Evolutionary conservation across 2,329 filamentous ascomycete genomes (phyloP), one percentile per base, ranked within the genome.

Genomic region (Stromatinia cepivora): DNA sequence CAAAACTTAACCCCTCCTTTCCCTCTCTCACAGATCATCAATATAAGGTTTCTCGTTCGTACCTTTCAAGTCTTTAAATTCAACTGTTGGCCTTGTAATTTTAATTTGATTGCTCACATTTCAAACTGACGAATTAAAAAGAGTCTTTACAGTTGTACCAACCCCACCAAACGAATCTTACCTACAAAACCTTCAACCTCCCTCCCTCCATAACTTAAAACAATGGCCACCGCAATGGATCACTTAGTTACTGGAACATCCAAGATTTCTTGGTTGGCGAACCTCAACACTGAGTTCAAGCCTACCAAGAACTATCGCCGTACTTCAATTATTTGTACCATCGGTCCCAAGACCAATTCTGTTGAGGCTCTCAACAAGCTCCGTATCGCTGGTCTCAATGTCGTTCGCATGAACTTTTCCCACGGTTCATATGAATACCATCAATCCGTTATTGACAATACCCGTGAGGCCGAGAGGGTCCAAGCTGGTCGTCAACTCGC

Each of bases 341-440:
- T 99, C 81, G 95, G 95, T 73, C 95, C 95, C 80, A 99, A 98
- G 90, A 99, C 95, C 77, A 99, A 99, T 87, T 97, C 93, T 50
- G 90, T 94, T 70, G 92, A 97, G 85, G 94, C 93, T 82, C 97
- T 99, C 85, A 98, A 98, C 84, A 87, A 90, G 81, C 92, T 99
- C 78, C 92, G 94, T 81, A 87, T 86, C 79, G 91, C 90, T 75
- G 95, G 95, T 83, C 90, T 98, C 78, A 98, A 98, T 84, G 93
- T 99, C 76, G 95, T 98, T 76, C 94, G 95, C 84, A 99, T 99
- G 95, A 99, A 99, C 91, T 98, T 98, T 82, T 97, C 92, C 74
- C 92, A 97, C 83, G 92, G 92, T 78, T 90, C 90, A 75, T 95
- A 98, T 82, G 94, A 94, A 84, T 99, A 97, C 85, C 94, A 97